Percentiles rank a stretch among this genome's conserved stretches.
Evolutionary conservation across 2,329 filamentous ascomycete species (phyloP).

Genomic region (Beauveria caledonica): DNA sequence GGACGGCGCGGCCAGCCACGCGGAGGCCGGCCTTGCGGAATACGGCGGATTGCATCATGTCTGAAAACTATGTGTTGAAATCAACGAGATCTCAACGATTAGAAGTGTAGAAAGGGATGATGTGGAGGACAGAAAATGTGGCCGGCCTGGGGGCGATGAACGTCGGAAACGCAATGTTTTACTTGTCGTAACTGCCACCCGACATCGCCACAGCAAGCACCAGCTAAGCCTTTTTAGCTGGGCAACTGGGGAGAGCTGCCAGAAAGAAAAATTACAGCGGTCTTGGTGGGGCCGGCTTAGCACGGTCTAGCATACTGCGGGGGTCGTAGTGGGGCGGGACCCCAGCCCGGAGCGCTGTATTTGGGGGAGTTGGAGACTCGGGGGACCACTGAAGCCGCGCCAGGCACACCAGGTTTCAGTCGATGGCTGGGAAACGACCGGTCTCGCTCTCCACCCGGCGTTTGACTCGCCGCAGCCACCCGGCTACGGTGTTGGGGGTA

Average conservation of each 20-base stretch:
- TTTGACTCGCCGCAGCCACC: constrained; percentile 5
- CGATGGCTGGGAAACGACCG: constrained; percentile 5
- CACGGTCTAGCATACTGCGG: constrained; percentile 3
- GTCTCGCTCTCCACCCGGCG: constrained; percentile 1
- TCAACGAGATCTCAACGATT: constrained; percentile 13
- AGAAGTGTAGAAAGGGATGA: constrained; percentile 9
- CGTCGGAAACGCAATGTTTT: constrained; percentile 2
- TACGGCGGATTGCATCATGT: constrained; percentile 27
- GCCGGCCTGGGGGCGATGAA: not conserved
- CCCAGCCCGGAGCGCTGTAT: not conserved
- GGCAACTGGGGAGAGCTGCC: not conserved
- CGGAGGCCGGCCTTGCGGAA: constrained; percentile 26
- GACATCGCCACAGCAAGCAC: constrained; percentile 2
- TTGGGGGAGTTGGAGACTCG: not conserved
- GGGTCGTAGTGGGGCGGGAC: not conserved
- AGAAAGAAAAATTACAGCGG: not conserved
- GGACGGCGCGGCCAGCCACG: constrained; percentile 20
- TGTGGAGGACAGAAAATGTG: not conserved
- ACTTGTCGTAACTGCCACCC: constrained; percentile 2
- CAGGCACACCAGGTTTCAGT: not conserved
- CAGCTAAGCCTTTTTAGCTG: not conserved
- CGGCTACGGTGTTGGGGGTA: not conserved
- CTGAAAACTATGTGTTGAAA: not conserved
- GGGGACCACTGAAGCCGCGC: not conserved
- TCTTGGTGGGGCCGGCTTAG: constrained; percentile 4